Evolutionary conservation across 1,139 yeast genomes (phyloP).

Genomic region (Saccharomyces hybrid): DNA sequence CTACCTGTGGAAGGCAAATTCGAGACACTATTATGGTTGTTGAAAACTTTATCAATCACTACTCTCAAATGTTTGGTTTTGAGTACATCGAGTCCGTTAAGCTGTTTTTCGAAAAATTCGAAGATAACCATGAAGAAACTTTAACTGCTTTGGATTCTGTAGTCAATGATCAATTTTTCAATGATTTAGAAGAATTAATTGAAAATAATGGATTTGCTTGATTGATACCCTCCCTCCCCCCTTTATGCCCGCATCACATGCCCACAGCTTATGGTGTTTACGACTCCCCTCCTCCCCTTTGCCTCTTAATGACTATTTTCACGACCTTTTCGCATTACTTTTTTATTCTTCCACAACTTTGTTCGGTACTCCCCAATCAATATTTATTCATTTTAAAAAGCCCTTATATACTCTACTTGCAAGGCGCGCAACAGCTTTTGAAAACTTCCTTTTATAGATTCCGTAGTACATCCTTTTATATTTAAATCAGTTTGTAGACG

Average conservation of each 20-base stretch:
- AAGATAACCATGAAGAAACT: slow-evolving; percentile 5
- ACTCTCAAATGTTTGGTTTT: slow-evolving; percentile 20
- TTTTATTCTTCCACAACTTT: not conserved
- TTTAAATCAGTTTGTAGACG: too few relatives aligned
- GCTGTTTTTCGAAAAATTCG: slow-evolving; percentile 12
- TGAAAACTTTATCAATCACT: slow-evolving; percentile 17
- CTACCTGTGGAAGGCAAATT: slow-evolving; percentile 4
- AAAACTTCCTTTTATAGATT: too few relatives aligned
- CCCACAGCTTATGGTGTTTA: not conserved
- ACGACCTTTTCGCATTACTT: not conserved
- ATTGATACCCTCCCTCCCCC: not conserved
- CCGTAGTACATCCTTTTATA: too few relatives aligned
- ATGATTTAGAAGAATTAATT: slow-evolving; percentile 7
- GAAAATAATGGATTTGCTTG: slow-evolving; percentile 4
- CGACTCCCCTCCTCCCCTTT: not conserved
- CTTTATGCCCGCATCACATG: not conserved
- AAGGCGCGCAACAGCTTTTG: too few relatives aligned
- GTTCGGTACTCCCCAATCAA: not conserved
- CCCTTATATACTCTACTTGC: not conserved
- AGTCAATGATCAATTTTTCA: slow-evolving; percentile 10
- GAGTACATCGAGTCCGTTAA: slow-evolving; percentile 20
- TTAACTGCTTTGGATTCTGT: slow-evolving; percentile 8
- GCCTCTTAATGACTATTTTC: not conserved
- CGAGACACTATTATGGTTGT: slow-evolving; percentile 12
- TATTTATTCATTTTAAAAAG: not conserved